A percentile compares a stretch with the other conserved stretches of the same genome.
Evolutionary conservation across 345 rosid species (phyloP).

Genomic region (Salix brachista): DNA sequence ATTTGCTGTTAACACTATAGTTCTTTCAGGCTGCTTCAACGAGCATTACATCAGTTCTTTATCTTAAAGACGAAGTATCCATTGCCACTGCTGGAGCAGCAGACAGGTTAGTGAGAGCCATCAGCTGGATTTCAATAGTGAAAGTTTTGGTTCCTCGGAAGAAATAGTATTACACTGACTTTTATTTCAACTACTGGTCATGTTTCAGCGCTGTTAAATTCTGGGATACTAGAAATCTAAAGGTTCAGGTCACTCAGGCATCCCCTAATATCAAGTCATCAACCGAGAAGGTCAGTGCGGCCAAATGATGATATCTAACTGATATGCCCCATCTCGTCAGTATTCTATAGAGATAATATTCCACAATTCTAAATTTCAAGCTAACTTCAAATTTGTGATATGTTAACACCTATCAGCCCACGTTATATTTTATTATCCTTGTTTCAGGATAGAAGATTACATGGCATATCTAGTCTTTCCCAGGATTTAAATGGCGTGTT

Average conservation of each 20-base stretch:
- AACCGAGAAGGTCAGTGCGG: slow-evolving; percentile 46
- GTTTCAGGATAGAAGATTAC: slow-evolving; percentile 62
- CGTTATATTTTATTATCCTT: not conserved
- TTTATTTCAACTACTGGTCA: not conserved
- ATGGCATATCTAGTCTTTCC: slow-evolving; percentile 82
- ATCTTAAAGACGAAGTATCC: slow-evolving; percentile 73
- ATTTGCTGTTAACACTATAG: slow-evolving; percentile 14
- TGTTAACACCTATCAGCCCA: not conserved
- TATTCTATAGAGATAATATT: not conserved
- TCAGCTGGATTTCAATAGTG: not conserved
- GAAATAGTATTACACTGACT: not conserved
- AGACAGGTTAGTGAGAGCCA: slow-evolving; percentile 50
- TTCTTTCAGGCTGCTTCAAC: slow-evolving; percentile 65
- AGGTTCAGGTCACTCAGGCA: slow-evolving; percentile 52
- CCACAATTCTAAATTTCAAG: not conserved
- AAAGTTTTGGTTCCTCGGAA: not conserved
- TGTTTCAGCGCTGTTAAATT: slow-evolving; percentile 63
- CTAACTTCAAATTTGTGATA: not conserved
- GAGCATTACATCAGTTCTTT: slow-evolving; percentile 89
- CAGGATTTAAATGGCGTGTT: slow-evolving; percentile 74
- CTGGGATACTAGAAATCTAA: slow-evolving; percentile 85
- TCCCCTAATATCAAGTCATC: slow-evolving; percentile 54
- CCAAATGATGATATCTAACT: not conserved
- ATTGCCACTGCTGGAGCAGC: slow-evolving; percentile 89
- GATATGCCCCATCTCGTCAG: not conserved